Percentiles rank a stretch among this genome's conserved stretches.
phyloP scores from a whole-genome alignment of 306 rosid genomes.

The Vachellia collinsii region DNA sequence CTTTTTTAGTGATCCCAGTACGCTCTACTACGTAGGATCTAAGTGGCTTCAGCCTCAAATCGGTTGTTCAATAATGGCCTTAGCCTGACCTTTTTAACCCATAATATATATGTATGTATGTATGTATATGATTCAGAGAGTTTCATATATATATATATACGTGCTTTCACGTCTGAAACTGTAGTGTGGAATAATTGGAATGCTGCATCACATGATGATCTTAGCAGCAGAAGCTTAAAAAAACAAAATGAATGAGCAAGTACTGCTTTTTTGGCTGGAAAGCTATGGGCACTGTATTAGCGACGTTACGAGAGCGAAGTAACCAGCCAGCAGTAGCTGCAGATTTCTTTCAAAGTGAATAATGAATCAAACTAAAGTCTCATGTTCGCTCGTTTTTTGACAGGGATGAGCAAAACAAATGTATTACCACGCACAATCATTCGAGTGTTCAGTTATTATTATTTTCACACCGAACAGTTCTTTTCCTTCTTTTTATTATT shows the following conservation, averaged over 20 bases:
- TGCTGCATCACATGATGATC: neutral
- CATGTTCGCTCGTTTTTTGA: neutral
- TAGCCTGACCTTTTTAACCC: neutral
- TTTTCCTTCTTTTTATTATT: too few relatives aligned
- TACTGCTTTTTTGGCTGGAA: neutral
- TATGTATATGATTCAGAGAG: neutral
- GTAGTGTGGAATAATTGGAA: neutral
- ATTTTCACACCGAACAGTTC: too few relatives aligned
- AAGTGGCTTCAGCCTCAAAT: neutral
- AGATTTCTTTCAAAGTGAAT: neutral
- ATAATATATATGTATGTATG: too few relatives aligned
- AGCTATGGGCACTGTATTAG: neutral
- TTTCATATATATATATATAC: too few relatives aligned
- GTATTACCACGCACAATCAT: neutral
- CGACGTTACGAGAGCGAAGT: neutral
- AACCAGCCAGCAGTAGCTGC: neutral
- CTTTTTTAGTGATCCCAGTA: too few relatives aligned
- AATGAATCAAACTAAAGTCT: neutral
- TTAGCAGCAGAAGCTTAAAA: neutral
- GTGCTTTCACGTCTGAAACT: neutral
- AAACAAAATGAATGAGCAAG: neutral
- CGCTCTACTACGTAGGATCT: too few relatives aligned
- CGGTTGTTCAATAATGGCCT: neutral
- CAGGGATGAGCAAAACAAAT: neutral
- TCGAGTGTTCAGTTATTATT: neutral